Evolutionary conservation across 495 filamentous ascomycete species (phyloP), one percentile per base, ranked within the genome.

Genomic region (Penicillium lagena): DNA sequence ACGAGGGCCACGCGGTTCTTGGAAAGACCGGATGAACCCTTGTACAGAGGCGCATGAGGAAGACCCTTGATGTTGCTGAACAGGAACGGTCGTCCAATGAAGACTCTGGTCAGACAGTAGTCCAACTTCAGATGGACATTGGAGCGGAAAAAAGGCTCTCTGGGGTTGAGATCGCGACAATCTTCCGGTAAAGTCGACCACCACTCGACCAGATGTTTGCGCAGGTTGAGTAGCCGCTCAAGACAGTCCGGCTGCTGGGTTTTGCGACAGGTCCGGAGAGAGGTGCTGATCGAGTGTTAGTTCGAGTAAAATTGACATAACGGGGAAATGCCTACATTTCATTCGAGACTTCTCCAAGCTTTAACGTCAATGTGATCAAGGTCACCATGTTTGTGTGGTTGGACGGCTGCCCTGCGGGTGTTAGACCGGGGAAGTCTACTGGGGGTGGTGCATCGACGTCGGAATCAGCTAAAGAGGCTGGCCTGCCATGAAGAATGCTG

Each of bases 81-180:
- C 2, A 76, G 52, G 39, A 76, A 76, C 9, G 70, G 69, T 1
- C 73, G 68, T 8, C 73, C 73, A 34, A 74, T 67, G 42, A 72
- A 76, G 13, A 76, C 65, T 7, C 69, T 52, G 0, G 69, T 69
- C 13, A 75, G 57, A 40, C 70, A 73, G 43, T 72, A 76, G 43
- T 75, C 69, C 14, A 76, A 53, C 37, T 74, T 72, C 10, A 76
- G 54, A 39, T 76, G 73, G 4, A 75, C 62, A 37, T 74, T 72
- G n/a, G 67, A 60, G 12, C 73, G 62, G 45, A 73, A 72, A 2
- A 68, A 51, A 10, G 67, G 62, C 10, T 67, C 64, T 8, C 44
- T 35, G 2, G 70, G 63, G 35, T 63, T 68, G 17, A 72, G 51
- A 30, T 73, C 67, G 30, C 63, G 58, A 39, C 68, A 70, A 31